phyloP scores from a whole-genome alignment of 768 basidiomycete species.

The Termitomyces sp. region DNA sequence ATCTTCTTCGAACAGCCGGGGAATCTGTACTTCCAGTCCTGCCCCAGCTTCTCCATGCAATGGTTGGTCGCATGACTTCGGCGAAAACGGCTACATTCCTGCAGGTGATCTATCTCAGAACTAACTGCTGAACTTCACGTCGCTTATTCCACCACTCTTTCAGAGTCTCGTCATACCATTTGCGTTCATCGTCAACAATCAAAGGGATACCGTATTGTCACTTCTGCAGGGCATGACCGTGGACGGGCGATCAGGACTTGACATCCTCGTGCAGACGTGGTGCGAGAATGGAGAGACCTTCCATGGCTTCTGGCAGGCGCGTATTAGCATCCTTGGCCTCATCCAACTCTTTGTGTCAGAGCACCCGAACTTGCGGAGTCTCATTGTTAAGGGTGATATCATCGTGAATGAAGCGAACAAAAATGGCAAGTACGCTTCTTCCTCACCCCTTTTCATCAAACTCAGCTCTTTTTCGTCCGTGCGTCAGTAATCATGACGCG shows the following conservation, averaged over 20 bases:
- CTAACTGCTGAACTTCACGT: background rate
- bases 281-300: slow-evolving; percentile 92
- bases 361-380: slow-evolving; percentile 56
- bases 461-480: slow-evolving; percentile 16
- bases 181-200: slow-evolving; percentile 86
- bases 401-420: slow-evolving; percentile 77
- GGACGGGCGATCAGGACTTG: slow-evolving; percentile 62
- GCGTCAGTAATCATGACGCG: slow-evolving; percentile 91
- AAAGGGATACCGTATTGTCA: slow-evolving; percentile 72
- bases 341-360: slow-evolving; percentile 64
- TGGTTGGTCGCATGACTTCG: slow-evolving; percentile 72
- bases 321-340: slow-evolving; percentile 80
- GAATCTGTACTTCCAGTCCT: slow-evolving; percentile 78
- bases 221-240: slow-evolving; percentile 67
- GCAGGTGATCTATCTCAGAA: slow-evolving; percentile 46
- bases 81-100: slow-evolving; percentile 91
- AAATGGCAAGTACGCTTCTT: slow-evolving; percentile 54
- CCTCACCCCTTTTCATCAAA: background rate
- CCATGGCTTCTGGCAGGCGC: slow-evolving; percentile 91
- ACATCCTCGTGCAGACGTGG: slow-evolving; percentile 89
- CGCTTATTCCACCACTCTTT: background rate
- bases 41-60: slow-evolving; percentile 79
- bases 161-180: slow-evolving; percentile 91
- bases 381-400: slow-evolving; percentile 88
- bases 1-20: slow-evolving; percentile 81